A percentile compares a stretch with the other conserved stretches of the same genome.
Evolutionary conservation across 768 basidiomycete genomes (phyloP).

Genomic region (Mycena latifolia): DNA sequence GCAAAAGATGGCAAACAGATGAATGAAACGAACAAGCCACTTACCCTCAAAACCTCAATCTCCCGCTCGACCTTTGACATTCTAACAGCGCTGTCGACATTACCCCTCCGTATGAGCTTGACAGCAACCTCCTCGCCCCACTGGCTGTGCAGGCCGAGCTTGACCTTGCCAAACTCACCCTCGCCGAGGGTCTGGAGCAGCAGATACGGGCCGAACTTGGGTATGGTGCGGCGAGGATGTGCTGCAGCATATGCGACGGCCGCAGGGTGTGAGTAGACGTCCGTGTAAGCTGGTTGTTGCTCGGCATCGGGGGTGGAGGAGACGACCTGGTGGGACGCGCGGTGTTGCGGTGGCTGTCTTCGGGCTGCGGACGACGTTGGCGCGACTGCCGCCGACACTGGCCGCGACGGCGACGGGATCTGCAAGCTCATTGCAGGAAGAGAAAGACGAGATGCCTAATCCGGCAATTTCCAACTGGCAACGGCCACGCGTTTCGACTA

Average conservation of each 20-base stretch:
- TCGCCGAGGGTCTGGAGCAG: conserved; percentile 97
- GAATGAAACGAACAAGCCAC: conserved; percentile 41
- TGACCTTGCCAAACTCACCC: conserved; percentile 99
- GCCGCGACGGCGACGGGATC: conserved; percentile 35
- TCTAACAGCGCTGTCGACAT: conserved; percentile 86
- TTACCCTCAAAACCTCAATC: conserved; percentile 95
- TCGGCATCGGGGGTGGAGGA: conserved; percentile 24
- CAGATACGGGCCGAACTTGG: conserved; percentile 96
- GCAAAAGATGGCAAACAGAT: background rate
- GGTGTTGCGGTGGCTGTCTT: conserved; percentile 34
- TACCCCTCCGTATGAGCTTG: conserved; percentile 94
- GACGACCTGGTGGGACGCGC: conserved; percentile 50
- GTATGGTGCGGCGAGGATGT: conserved; percentile 88
- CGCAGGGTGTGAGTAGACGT: conserved; percentile 88
- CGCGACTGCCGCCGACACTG: conserved; percentile 29
- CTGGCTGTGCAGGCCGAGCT: conserved; percentile 92
- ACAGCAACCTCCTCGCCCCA: conserved; percentile 99
- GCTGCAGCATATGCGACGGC: conserved; percentile 86
- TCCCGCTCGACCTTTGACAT: conserved; percentile 98
- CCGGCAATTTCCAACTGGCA: conserved; percentile 2
- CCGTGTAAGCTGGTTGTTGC: conserved; percentile 60
- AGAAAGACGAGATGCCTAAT: conserved; percentile 20
- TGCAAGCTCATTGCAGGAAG: conserved; percentile 25
- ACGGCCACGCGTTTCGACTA: conserved; percentile 1
- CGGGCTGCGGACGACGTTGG: conserved; percentile 6